These are phyloP conservation scores for Pythium guiyangense DNA, from an alignment of 352 stramenopile species.

Conservation along the genomic window DNA sequence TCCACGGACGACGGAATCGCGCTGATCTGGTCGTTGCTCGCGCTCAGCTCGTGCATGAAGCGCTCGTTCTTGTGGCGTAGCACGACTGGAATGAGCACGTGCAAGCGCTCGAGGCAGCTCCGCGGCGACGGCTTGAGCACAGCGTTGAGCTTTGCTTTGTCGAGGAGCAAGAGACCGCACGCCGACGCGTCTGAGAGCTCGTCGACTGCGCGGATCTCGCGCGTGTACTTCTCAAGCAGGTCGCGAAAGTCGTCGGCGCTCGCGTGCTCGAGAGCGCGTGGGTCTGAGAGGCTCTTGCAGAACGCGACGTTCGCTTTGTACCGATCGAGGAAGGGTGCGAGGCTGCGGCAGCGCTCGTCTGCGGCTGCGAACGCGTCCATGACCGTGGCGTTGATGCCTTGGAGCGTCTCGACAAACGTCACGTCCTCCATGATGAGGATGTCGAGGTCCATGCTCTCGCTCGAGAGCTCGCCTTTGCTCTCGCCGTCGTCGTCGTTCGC, in stretches of 20 bases:
- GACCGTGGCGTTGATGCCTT: slow-evolving; percentile 44
- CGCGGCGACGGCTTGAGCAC: slow-evolving; percentile 61
- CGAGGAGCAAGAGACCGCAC: slow-evolving; percentile 54
- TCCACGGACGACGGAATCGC: slow-evolving; percentile 67
- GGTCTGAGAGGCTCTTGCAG: slow-evolving; percentile 33
- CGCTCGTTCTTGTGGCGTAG: slow-evolving; percentile 54
- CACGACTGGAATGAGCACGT: slow-evolving; percentile 51
- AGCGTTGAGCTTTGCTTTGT: slow-evolving; percentile 51
- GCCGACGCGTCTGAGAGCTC: slow-evolving; percentile 33
- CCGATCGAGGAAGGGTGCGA: slow-evolving; percentile 72
- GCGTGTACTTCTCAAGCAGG: slow-evolving; percentile 59
- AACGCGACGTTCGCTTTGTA: slow-evolving; percentile 73
- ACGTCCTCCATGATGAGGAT: slow-evolving; percentile 78
- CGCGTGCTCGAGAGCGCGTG: slow-evolving; percentile 12
- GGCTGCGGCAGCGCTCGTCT: slow-evolving; percentile 42
- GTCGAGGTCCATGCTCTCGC: slow-evolving; percentile 60
- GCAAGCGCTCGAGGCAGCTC: slow-evolving; percentile 53
- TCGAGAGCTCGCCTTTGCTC: slow-evolving; percentile 27
- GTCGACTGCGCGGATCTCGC: slow-evolving; percentile 50
- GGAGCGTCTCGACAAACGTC: slow-evolving; percentile 51
- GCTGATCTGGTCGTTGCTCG: slow-evolving; percentile 61
- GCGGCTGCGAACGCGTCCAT: slow-evolving; percentile 48
- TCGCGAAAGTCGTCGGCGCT: slow-evolving; percentile 58
- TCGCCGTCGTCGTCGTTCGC: slow-evolving; percentile 28
- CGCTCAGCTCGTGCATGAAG: slow-evolving; percentile 49